Conservation (phyloP, 1,139 yeast genomes). For the Yamadazyma dendronema region DNA sequence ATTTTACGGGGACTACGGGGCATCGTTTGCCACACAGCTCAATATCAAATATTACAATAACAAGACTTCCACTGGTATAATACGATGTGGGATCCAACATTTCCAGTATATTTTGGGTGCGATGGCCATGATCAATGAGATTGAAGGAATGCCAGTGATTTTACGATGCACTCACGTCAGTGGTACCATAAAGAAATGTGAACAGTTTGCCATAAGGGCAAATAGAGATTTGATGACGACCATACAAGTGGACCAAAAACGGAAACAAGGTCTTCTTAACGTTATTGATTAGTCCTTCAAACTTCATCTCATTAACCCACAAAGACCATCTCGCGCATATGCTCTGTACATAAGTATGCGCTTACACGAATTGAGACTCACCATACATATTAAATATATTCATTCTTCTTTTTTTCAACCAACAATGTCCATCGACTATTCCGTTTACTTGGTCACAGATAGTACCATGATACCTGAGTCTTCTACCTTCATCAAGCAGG, state of each 20-base stretch:
- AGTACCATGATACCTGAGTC: constrained; percentile 71
- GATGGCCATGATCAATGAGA: constrained; percentile 55
- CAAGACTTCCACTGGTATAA: constrained; percentile 79
- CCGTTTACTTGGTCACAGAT: constrained; percentile 79
- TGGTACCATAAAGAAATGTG: constrained; percentile 88
- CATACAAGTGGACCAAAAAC: constrained; percentile 6
- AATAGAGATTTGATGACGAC: constrained; percentile 34
- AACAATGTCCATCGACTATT: constrained; percentile 46
- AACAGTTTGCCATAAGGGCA: constrained; percentile 57
- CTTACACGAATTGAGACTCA: too few relatives aligned
- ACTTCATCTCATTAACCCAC: too few relatives aligned
- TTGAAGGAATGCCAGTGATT: constrained; percentile 55
- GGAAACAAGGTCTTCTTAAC: constrained; percentile 7
- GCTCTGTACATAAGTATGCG: too few relatives aligned
- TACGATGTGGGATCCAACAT: constrained; percentile 71
- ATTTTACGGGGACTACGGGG: constrained; percentile 76
- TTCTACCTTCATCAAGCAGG: constrained; percentile 57
- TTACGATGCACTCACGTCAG: constrained; percentile 69
- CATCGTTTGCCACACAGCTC: constrained; percentile 65
- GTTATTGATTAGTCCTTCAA: background rate
- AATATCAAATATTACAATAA: constrained; percentile 77
- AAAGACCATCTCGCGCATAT: too few relatives aligned
- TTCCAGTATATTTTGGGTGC: constrained; percentile 67
- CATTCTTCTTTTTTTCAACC: constrained; percentile 1
- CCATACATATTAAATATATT: too few relatives aligned